Base-by-base conservation (phyloP, 2,329 filamentous ascomycete genomes). In the Aspergillus costaricaensis region DNA sequence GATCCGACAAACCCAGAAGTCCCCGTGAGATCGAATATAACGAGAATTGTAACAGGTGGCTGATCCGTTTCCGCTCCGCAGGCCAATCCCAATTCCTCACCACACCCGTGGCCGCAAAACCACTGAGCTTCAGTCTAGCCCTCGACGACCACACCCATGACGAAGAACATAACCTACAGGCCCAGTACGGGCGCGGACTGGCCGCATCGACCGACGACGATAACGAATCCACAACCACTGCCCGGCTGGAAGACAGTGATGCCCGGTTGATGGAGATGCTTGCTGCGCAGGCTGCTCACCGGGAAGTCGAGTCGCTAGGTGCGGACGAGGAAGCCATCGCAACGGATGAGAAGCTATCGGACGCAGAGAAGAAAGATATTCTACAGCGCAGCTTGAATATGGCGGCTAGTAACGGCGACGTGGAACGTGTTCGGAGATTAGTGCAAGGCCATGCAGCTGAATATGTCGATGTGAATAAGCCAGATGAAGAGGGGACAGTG, bases 1-100 rank as follows among this genome's bases (percentile, higher is more conserved):
- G 17, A 10, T 19, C 9, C 4, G 41, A 43, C 41, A 19, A 12
- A 12, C 17, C 19, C 17, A 19, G 17, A 5, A 44, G 21, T 14
- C 27, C 27, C 41, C 17, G 38, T 19, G 19, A 51, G 25, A 25
- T 23, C 15, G 15, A 10, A 5, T 32, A 27, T 25, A 30, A 41
- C 43, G 30, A 41, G 30, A 39, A 41, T 32, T 38, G 38, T 38
- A 10, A 55, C 38, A 41, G 30, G n/a, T 58, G 17, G 49, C 59
- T 61, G 27, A 61, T 38, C 6, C 12, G 30, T 55, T 7, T 50
- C 54, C 38, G 23, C 61, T 52, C 50, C 41, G 25, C 73, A 97
- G 94, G 94, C 66, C 92, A 97, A 83, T 96, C 94, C 48, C 93
- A 97, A 79, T 96, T 96, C 78, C 84, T 98, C 65, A 96, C 92